These are phyloP conservation scores for Orychophragmus violaceus DNA, from an alignment of 345 rosid species.

Conservation along the genomic window DNA sequence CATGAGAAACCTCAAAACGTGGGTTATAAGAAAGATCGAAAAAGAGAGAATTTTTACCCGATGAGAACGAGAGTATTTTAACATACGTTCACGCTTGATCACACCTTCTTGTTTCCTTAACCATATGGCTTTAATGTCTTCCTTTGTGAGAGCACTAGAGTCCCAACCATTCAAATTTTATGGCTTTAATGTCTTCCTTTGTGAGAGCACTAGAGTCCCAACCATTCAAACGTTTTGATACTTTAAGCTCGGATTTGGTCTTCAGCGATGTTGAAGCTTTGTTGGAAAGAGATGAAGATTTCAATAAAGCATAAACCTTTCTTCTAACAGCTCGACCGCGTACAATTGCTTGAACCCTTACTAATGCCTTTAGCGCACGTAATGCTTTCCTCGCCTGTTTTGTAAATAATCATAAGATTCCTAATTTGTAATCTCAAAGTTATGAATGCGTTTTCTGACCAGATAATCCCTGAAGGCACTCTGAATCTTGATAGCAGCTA, in stretches of 20 bases:
- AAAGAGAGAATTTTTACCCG: conserved; percentile 45
- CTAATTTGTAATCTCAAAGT: too few relatives aligned
- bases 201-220: conserved; percentile 62
- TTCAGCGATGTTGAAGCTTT: conserved; percentile 25
- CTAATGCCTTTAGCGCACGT: conserved; percentile 72
- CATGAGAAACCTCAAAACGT: background rate
- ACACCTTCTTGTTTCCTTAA: conserved; percentile 54
- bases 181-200: conserved; percentile 52
- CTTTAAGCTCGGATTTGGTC: conserved; percentile 38
- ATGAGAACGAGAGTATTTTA: conserved; percentile 70
- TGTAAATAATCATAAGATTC: conserved; percentile 11
- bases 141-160: conserved; percentile 45
- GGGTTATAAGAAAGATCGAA: too few relatives aligned
- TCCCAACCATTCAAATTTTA: conserved; percentile 49
- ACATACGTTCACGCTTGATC: conserved; percentile 61
- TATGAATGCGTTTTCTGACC: too few relatives aligned
- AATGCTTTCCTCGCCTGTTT: conserved; percentile 88
- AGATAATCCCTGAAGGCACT: conserved; percentile 69
- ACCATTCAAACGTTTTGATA: conserved; percentile 19
- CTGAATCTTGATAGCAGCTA: conserved; percentile 72
- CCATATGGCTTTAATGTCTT: conserved; percentile 52
- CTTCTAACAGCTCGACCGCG: conserved; percentile 74
- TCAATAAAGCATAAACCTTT: conserved; percentile 16
- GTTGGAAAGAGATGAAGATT: conserved; percentile 30
- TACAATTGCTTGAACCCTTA: conserved; percentile 78